phyloP scores from a whole-genome alignment of 768 basidiomycete species.

The Strobilomyces dryophilus region DNA sequence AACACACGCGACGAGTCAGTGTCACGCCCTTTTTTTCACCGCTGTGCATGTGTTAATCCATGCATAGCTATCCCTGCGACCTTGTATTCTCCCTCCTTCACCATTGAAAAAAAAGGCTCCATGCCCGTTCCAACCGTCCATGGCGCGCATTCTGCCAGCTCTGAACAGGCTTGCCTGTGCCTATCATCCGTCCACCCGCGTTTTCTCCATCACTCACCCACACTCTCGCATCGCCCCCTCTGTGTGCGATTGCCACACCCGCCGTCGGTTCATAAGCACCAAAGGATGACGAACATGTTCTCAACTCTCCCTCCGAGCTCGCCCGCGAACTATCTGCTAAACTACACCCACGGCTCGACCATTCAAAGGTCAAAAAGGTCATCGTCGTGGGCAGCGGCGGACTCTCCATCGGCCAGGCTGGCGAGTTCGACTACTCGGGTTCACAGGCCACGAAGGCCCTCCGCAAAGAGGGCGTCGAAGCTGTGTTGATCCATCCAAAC shows the following conservation, averaged over 20 bases:
- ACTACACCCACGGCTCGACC: conserved; percentile 86
- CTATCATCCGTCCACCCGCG: conserved; percentile 33
- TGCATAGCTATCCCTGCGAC: conserved; percentile 28
- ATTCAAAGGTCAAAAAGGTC: conserved; percentile 91
- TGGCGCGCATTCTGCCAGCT: conserved; percentile 6
- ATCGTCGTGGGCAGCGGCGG: conserved; percentile 96
- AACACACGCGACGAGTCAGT: too few relatives aligned
- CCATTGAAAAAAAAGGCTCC: conserved; percentile 12
- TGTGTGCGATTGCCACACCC: conserved; percentile 68
- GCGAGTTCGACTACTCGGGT: conserved; percentile 99
- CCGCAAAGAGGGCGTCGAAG: conserved; percentile 89
- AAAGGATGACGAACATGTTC: conserved; percentile 65
- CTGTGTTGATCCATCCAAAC: conserved; percentile 97
- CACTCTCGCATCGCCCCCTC: conserved; percentile 39
- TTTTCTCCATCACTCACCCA: conserved; percentile 47
- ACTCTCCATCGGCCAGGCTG: conserved; percentile 95
- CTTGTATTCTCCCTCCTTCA: conserved; percentile 26
- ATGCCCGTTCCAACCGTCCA: conserved; percentile 11
- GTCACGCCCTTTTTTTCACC: too few relatives aligned
- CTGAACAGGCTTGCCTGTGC: conserved; percentile 15
- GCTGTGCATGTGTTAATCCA: conserved; percentile 1
- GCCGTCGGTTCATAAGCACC: conserved; percentile 67
- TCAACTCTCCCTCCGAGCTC: conserved; percentile 92
- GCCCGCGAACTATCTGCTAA: conserved; percentile 91
- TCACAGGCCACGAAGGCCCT: conserved; percentile 98